Evolutionary conservation across 2,329 filamentous ascomycete genomes (phyloP).

Genomic region (Penicillium sp.): DNA sequence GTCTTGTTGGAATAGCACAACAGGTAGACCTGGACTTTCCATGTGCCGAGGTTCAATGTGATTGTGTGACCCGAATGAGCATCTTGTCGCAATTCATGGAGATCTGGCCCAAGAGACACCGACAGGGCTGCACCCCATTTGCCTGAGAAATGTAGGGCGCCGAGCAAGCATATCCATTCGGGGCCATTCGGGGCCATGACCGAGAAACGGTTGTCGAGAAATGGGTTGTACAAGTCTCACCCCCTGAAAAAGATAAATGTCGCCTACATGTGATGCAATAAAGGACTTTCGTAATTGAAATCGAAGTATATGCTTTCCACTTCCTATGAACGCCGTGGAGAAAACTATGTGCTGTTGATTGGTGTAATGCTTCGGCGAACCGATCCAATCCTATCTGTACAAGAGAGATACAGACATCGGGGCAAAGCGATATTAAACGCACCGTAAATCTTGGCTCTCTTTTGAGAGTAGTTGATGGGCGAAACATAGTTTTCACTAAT

Average conservation of each 20-base stretch:
- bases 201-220: neutral
- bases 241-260: neutral
- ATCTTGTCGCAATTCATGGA: neutral
- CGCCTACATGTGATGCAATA: slow-evolving; percentile 5
- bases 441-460: neutral
- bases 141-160: neutral
- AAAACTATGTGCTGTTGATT: slow-evolving; percentile 6
- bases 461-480: neutral
- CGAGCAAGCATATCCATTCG: neutral
- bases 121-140: neutral
- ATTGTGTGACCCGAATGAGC: neutral
- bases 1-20: neutral
- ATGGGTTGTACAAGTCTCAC: slow-evolving; percentile 1
- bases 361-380: neutral
- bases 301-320: neutral
- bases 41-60: slow-evolving; percentile 1
- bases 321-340: neutral
- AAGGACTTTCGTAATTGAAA: neutral
- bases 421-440: neutral
- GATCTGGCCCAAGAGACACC: neutral
- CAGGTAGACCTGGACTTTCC: neutral
- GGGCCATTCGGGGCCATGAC: neutral
- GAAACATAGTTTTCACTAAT: neutral
- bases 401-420: slow-evolving; percentile 3
- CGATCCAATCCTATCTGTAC: slow-evolving; percentile 11